phyloP scores from a whole-genome alignment of 1,284 basidiomycete genomes.

The Boletus holoroseus region DNA sequence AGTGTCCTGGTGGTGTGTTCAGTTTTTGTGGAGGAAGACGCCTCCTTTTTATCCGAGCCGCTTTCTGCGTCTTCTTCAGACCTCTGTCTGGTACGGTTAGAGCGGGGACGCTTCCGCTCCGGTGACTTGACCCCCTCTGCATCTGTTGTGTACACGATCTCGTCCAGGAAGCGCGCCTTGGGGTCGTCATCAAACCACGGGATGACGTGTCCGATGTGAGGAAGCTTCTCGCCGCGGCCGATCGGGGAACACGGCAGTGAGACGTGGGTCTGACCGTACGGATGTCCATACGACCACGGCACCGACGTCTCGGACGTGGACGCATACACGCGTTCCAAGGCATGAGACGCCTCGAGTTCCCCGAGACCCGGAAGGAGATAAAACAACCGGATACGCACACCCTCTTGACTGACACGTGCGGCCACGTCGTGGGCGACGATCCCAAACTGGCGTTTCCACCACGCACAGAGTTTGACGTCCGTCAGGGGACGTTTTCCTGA shows the following conservation, averaged over 20 bases:
- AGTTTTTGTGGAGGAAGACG: slow-evolving; percentile 15
- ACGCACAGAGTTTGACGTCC: slow-evolving; percentile 80
- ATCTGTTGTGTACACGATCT: slow-evolving; percentile 69
- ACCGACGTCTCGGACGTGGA: slow-evolving; percentile 21
- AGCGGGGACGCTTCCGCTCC: slow-evolving; percentile 47
- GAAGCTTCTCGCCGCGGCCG: slow-evolving; percentile 17
- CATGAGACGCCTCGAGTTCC: slow-evolving; percentile 63
- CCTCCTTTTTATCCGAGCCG: slow-evolving; percentile 34
- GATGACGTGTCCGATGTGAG: slow-evolving; percentile 66
- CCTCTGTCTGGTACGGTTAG: slow-evolving; percentile 16
- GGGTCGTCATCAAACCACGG: slow-evolving; percentile 92
- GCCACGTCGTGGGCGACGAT: slow-evolving; percentile 41
- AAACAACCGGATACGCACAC: slow-evolving; percentile 39
- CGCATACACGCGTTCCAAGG: slow-evolving; percentile 44
- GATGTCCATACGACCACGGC: slow-evolving; percentile 71
- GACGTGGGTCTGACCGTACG: slow-evolving; percentile 58
- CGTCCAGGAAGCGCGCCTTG: slow-evolving; percentile 86
- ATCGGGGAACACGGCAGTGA: slow-evolving; percentile 35
- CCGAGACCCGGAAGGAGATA: slow-evolving; percentile 74
- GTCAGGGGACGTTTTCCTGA: slow-evolving; percentile 69
- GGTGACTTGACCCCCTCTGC: slow-evolving; percentile 58
- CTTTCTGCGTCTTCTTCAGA: slow-evolving; percentile 33
- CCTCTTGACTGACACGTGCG: slow-evolving; percentile 22
- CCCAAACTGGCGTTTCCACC: slow-evolving; percentile 83
- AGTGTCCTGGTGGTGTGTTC: slow-evolving; percentile 45